Percentiles rank a stretch among this genome's conserved stretches.
These are phyloP conservation scores for Gossypium thurberi DNA, from an alignment of 345 rosid species.

Conservation along the genomic window DNA sequence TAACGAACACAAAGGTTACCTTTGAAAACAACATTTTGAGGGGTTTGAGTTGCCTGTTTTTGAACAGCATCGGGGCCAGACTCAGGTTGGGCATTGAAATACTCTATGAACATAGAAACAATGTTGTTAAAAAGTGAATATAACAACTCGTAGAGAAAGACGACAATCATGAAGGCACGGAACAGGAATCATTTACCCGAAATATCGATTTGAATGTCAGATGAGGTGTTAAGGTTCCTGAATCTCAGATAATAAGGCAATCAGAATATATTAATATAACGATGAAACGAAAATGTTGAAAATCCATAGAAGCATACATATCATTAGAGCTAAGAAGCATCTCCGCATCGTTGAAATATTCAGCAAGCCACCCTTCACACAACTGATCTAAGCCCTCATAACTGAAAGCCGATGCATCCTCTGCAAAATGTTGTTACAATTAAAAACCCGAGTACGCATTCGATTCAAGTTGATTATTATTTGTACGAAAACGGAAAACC, in stretches of 20 bases:
- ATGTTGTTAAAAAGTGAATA: neutral
- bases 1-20: slow-evolving; percentile 29
- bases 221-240: slow-evolving; percentile 42
- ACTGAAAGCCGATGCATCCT: slow-evolving; percentile 43
- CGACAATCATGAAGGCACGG: no score
- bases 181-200: neutral
- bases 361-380: slow-evolving; percentile 65
- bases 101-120: neutral
- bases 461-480: slow-evolving; percentile 7
- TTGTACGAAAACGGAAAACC: slow-evolving; percentile 34
- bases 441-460: slow-evolving; percentile 12
- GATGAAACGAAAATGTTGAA: slow-evolving; percentile 12
- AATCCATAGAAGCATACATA: slow-evolving; percentile 43
- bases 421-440: slow-evolving; percentile 20
- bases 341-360: slow-evolving; percentile 62
- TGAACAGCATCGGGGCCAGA: slow-evolving; percentile 36
- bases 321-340: slow-evolving; percentile 44
- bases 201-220: slow-evolving; percentile 3
- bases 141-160: neutral
- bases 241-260: slow-evolving; percentile 16
- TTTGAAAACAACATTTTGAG: slow-evolving; percentile 65
- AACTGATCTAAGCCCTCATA: slow-evolving; percentile 50
- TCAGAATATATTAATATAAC: slow-evolving; percentile 17
- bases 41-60: slow-evolving; percentile 43
- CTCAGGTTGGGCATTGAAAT: slow-evolving; percentile 36